These are phyloP conservation scores for Coemansia sp. DNA, from an alignment of 192 early-diverging fungal species.

Conservation along the genomic window DNA sequence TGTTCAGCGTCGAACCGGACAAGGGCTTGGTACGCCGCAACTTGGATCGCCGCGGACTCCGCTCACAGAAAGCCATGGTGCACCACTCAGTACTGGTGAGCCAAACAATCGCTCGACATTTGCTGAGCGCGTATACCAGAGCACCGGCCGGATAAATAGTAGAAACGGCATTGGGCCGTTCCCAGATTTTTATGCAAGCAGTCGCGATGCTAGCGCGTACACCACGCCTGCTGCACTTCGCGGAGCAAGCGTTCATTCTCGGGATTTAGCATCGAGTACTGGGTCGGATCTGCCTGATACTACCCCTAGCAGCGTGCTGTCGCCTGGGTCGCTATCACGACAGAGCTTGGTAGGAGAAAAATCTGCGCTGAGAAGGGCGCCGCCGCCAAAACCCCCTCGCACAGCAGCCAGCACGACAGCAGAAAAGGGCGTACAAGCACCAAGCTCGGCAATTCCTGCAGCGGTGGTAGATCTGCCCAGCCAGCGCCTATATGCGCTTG, in stretches of 20 bases:
- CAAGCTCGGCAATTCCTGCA: conserved; percentile 37
- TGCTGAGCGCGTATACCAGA: conserved; percentile 48
- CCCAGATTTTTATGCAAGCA: too few relatives aligned
- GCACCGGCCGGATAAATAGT: conserved; percentile 17
- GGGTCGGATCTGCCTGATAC: too few relatives aligned
- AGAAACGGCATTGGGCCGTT: neutral
- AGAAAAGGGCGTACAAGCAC: neutral
- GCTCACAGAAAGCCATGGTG: conserved; percentile 1
- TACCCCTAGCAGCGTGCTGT: conserved; percentile 1
- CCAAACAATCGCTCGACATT: conserved; percentile 22
- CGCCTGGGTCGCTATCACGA: conserved; percentile 8
- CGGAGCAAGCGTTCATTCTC: too few relatives aligned
- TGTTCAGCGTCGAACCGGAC: conserved; percentile 22
- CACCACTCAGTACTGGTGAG: conserved; percentile 1
- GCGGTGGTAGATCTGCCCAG: conserved; percentile 38
- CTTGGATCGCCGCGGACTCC: conserved; percentile 23
- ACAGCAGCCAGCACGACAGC: conserved; percentile 2
- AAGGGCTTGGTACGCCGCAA: neutral
- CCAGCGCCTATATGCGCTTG: conserved; percentile 44
- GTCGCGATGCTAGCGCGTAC: too few relatives aligned
- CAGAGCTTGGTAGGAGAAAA: conserved; percentile 1
- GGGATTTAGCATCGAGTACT: too few relatives aligned
- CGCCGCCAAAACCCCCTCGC: neutral
- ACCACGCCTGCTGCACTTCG: too few relatives aligned
- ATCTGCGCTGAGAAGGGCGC: conserved; percentile 3